A percentile compares a stretch with the other conserved stretches of the same genome.
Conservation (phyloP, 2,329 filamentous ascomycete genomes). For the Pseudogymnoascus pannorum region DNA sequence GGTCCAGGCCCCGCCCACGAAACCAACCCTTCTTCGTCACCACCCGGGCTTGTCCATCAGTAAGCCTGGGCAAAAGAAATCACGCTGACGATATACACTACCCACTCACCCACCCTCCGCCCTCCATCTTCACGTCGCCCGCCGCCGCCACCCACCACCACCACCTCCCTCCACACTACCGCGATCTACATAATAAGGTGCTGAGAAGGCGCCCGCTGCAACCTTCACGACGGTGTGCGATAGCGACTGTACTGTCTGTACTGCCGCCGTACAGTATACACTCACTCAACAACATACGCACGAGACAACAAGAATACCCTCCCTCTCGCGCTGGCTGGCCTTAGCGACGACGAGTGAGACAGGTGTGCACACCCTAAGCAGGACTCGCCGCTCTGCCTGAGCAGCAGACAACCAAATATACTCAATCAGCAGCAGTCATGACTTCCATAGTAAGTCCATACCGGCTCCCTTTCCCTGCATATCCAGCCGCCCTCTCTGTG, state of each 20-base stretch:
- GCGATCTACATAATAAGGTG: not conserved
- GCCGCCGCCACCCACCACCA: not conserved
- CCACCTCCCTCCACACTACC: not conserved
- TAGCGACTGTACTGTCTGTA: not conserved
- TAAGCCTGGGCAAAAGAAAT: not conserved
- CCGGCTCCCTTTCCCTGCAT: not conserved
- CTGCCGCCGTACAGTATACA: not conserved
- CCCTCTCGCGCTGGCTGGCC: not conserved
- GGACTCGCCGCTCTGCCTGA: not conserved
- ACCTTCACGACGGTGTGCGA: not conserved
- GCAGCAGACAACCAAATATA: not conserved
- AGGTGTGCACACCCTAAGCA: not conserved
- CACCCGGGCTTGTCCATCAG: not conserved
- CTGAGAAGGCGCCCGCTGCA: not conserved
- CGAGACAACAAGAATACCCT: not conserved
- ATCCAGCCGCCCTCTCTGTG: not conserved
- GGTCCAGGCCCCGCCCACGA: not conserved
- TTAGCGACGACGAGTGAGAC: not conserved
- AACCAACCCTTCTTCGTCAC: not conserved
- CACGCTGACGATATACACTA: not conserved
- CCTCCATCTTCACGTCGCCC: not conserved
- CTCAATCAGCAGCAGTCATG: constrained; percentile 20
- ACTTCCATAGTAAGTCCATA: constrained; percentile 26
- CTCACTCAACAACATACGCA: not conserved
- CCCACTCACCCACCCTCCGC: not conserved